These are phyloP conservation scores for Mortierella sp. DNA, from an alignment of 371 early-diverging fungal species.

Conservation along the genomic window DNA sequence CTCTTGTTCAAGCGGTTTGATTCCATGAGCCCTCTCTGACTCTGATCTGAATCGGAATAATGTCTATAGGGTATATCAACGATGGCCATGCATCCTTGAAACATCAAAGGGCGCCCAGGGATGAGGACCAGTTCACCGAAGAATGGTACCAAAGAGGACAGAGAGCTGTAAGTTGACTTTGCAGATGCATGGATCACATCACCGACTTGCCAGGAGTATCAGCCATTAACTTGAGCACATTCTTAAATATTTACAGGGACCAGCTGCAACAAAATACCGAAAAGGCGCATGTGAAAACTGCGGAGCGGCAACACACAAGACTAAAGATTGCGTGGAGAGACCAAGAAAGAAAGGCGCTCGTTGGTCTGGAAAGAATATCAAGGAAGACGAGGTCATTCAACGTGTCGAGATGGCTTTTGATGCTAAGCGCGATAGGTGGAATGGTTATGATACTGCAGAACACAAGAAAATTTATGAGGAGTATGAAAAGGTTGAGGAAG, in stretches of 20 bases:
- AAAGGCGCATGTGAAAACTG: conserved; percentile 98
- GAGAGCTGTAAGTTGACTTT: conserved; percentile 64
- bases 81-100: conserved; percentile 89
- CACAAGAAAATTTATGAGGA: conserved; percentile 86
- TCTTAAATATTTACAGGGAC: conserved; percentile 61
- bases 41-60: neutral
- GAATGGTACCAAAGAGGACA: conserved; percentile 91
- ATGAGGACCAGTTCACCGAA: conserved; percentile 60
- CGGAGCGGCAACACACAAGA: conserved; percentile 95
- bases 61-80: conserved; percentile 85
- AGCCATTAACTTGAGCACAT: neutral
- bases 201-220: neutral
- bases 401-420: conserved; percentile 90
- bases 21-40: neutral
- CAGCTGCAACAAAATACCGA: conserved; percentile 90
- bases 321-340: conserved; percentile 94
- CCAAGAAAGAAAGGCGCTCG: conserved; percentile 92
- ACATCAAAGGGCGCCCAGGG: conserved; percentile 82
- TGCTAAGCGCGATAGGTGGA: conserved; percentile 97
- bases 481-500: conserved; percentile 93
- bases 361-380: conserved; percentile 88
- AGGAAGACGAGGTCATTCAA: conserved; percentile 88
- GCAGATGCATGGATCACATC: neutral
- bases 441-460: conserved; percentile 93
- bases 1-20: neutral